Evolutionary conservation across 495 filamentous ascomycete genomes (phyloP).

Genomic region (Extremus antarcticus): DNA sequence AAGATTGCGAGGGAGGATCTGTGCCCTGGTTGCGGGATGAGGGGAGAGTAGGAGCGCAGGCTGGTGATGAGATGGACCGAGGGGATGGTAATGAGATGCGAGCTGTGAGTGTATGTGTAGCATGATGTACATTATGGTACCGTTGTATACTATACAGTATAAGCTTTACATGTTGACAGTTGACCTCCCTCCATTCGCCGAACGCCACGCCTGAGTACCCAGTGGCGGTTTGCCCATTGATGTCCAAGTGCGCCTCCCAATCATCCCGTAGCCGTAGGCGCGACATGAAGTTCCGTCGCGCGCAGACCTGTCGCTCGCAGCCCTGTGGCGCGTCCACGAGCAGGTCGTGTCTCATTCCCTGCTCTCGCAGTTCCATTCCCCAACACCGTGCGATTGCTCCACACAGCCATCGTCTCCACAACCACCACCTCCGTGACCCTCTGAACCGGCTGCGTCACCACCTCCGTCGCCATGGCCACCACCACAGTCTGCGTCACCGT

Average conservation of each 20-base stretch:
- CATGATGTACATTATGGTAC: not conserved
- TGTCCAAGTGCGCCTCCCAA: not conserved
- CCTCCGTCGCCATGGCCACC: not conserved
- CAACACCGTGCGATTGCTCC: not conserved
- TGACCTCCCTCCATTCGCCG: not conserved
- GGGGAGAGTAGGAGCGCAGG: not conserved
- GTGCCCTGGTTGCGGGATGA: too few species aligned
- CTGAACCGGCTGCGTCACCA: conserved; percentile 1
- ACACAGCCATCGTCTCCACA: not conserved
- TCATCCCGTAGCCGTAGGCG: not conserved
- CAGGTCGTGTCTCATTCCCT: not conserved
- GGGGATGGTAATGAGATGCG: not conserved
- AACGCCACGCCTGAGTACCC: not conserved
- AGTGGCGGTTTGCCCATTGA: not conserved
- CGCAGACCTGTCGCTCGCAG: not conserved
- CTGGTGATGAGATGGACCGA: not conserved
- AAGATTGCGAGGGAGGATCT: too few species aligned
- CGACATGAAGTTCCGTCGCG: not conserved
- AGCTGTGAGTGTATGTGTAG: not conserved
- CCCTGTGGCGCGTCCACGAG: not conserved
- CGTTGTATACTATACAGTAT: not conserved
- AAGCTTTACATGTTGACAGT: not conserved
- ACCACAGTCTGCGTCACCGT: not conserved
- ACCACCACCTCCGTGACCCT: not conserved
- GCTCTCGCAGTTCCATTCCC: not conserved